Evolutionary conservation across 257 asterid species (phyloP), one percentile per base, ranked within the genome.

Genomic region (Buddleja alternifolia): DNA sequence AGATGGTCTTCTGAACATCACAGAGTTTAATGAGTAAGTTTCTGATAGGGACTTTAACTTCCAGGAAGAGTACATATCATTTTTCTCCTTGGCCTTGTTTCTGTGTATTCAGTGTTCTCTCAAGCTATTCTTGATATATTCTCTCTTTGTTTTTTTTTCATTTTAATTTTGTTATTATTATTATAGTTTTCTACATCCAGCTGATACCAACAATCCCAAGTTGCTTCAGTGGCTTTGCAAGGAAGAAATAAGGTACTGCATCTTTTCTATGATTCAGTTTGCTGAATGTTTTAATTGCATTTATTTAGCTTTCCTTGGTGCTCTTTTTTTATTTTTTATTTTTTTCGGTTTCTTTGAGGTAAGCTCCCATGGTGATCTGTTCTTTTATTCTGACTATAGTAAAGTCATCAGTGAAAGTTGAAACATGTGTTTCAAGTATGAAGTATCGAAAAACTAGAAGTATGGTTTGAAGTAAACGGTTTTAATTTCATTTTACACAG

Each of bases 11-110:
- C 70, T 93, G 81, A 90, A 90, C 75, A 54, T 93, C 65, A 85
- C 96, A 3, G 99, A 93, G 81, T 90, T 85, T 78, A 93, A 90
- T 54, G 97, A 93, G 99, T 93, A 84, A 76, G 96, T 73, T 60
- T 71, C 73, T 74, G 19, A 63, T 64, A 32, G 63, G 59, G 51
- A 44, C 42, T 71, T 68, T 51, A 62, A 57, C 42, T 70, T 50
- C 20, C 7, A n/a, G 44, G 24, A 32, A 42, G 67, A 67, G 24
- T 48, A 21, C 4, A 61, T 52, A 10, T 54, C 4, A 8, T 32
- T 62, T 6, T 17, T 74, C 29, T 72, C 29, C 66, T 53, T n/a
- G 34, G 20, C 63, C 63, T 60, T 74, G 41, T 32, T 41, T 56
- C 58, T 63, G 23, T 39, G 16, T 62, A 19, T 65, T 52, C 23